Percentiles rank a stretch among this genome's conserved stretches.
Evolutionary conservation across 192 early-diverging fungal species (phyloP).

Genomic region (Allomyces macrogynus): DNA sequence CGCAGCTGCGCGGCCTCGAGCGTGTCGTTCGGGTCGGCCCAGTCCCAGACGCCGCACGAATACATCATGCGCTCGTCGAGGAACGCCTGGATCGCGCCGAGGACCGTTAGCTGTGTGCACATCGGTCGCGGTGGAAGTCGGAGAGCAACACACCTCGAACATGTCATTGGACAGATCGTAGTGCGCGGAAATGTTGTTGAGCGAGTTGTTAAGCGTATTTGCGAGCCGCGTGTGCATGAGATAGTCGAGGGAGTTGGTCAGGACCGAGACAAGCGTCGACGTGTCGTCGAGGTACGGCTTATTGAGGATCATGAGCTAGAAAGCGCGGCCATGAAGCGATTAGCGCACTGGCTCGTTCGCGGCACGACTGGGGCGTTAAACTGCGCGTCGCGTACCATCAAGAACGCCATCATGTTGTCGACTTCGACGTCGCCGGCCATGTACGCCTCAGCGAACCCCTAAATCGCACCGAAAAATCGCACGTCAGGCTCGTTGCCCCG

Average conservation of each 20-base stretch:
- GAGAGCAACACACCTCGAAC: constrained; percentile 19
- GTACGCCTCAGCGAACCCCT: constrained; percentile 53
- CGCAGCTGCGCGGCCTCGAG: constrained; percentile 40
- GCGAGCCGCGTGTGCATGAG: constrained; percentile 32
- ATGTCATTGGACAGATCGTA: constrained; percentile 59
- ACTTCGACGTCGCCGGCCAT: constrained; percentile 41
- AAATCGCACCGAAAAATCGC: neutral
- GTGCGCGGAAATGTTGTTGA: constrained; percentile 44
- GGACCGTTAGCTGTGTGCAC: too few relatives aligned
- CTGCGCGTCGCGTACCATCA: constrained; percentile 13
- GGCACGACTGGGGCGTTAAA: neutral
- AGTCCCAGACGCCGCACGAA: constrained; percentile 45
- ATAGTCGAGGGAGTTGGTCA: constrained; percentile 30
- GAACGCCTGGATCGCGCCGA: constrained; percentile 18
- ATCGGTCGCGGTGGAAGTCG: too few relatives aligned
- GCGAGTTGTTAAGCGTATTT: constrained; percentile 39
- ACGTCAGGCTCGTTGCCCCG: neutral
- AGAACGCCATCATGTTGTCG: constrained; percentile 27
- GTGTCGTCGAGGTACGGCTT: constrained; percentile 25
- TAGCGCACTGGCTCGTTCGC: constrained; percentile 1
- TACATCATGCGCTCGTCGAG: constrained; percentile 49
- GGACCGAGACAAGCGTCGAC: constrained; percentile 18
- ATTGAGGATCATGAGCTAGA: constrained; percentile 30
- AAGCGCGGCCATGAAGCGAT: neutral
- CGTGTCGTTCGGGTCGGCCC: constrained; percentile 18